Evolutionary conservation across 1,284 basidiomycete species (phyloP).

Genomic region (Chalciporus sp.): DNA sequence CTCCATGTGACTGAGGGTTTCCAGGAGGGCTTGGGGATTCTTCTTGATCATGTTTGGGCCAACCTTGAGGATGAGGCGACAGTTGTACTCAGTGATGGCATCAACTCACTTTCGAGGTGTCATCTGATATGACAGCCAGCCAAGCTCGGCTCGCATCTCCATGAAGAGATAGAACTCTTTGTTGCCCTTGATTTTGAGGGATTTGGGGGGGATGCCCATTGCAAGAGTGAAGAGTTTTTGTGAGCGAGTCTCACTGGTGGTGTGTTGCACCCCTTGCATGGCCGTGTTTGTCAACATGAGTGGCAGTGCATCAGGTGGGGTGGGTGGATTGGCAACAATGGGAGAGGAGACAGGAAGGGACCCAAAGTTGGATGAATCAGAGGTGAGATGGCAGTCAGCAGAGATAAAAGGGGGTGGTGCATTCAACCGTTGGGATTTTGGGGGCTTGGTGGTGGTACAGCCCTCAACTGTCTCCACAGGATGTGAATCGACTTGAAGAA

Average conservation of each 20-base stretch:
- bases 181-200: neutral
- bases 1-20: neutral
- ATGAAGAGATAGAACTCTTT: constrained; percentile 19
- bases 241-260: neutral
- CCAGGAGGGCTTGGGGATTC: neutral
- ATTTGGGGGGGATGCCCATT: neutral
- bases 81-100: constrained; percentile 3
- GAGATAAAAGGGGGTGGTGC: too few species aligned
- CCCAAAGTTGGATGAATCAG: too few species aligned
- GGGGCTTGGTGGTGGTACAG: too few species aligned
- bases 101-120: constrained; percentile 10
- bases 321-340: too few species aligned
- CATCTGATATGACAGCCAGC: constrained; percentile 17
- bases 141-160: constrained; percentile 4
- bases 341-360: too few species aligned
- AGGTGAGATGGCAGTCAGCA: too few species aligned
- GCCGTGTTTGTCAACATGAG: too few species aligned
- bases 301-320: too few species aligned
- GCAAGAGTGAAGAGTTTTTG: neutral
- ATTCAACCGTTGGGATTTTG: too few species aligned
- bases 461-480: too few species aligned
- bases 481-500: too few species aligned
- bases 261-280: too few species aligned
- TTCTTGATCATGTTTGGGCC: neutral
- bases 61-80: neutral